Percentiles rank a stretch among this genome's conserved stretches.
Evolutionary conservation across 441 rosid genomes (phyloP).

Genomic region (Gossypium schwendimanii): DNA sequence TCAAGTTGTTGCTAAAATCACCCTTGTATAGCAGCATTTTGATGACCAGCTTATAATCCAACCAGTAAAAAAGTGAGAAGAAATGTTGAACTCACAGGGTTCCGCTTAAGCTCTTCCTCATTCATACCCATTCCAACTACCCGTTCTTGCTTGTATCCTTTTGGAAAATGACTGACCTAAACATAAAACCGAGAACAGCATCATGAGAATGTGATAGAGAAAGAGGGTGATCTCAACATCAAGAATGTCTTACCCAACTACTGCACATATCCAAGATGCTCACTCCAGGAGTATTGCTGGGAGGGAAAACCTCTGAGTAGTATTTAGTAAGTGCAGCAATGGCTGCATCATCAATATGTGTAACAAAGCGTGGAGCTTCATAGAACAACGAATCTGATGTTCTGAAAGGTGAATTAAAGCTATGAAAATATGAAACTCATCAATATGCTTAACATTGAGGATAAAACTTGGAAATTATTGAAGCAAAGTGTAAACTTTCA

Average conservation of each 20-base stretch:
- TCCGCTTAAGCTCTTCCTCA: conserved; percentile 75
- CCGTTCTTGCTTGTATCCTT: conserved; percentile 74
- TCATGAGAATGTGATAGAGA: background rate
- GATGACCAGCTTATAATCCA: background rate
- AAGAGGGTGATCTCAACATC: background rate
- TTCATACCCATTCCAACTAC: conserved; percentile 84
- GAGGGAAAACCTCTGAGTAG: conserved; percentile 71
- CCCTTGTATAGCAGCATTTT: background rate
- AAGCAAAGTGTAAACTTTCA: background rate
- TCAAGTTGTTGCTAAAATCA: background rate
- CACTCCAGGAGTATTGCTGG: conserved; percentile 62
- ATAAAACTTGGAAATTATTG: background rate
- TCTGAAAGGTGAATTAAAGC: conserved; percentile 28
- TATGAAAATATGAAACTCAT: background rate
- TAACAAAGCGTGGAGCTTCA: conserved; percentile 75
- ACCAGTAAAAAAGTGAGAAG: background rate
- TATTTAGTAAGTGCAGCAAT: conserved; percentile 73
- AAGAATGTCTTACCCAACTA: conserved; percentile 69
- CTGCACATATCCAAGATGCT: conserved; percentile 89
- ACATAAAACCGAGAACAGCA: conserved; percentile 6
- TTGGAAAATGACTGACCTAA: conserved; percentile 89
- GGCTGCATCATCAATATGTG: conserved; percentile 84
- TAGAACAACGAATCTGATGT: conserved; percentile 66
- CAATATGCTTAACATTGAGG: background rate
- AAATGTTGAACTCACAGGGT: conserved; percentile 38